A percentile compares a stretch with the other conserved stretches of the same genome.
phyloP scores from a whole-genome alignment of 305 asterid species.

The Solanum aculeatissimum region DNA sequence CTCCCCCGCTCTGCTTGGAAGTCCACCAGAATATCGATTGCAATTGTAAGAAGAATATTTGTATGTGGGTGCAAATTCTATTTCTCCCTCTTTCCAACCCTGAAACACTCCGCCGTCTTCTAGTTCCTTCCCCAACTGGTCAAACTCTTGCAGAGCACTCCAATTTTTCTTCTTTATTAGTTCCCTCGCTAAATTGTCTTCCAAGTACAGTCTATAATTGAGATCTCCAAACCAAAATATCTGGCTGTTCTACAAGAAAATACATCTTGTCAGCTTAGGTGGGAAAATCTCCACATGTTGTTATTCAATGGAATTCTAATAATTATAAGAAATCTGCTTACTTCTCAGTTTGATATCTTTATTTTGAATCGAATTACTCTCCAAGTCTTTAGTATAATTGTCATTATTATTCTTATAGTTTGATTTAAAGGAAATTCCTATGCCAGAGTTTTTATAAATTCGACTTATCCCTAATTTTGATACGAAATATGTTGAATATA shows the following conservation, averaged over 20 bases:
- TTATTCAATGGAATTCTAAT: not conserved
- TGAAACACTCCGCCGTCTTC: slow-evolving; percentile 77
- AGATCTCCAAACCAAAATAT: slow-evolving; percentile 97
- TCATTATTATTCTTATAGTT: not conserved
- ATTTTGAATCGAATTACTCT: not conserved
- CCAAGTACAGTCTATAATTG: slow-evolving; percentile 78
- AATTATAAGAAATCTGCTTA: not conserved
- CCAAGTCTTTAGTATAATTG: not conserved
- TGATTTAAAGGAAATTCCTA: not conserved
- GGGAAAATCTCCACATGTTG: not conserved
- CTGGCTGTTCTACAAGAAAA: slow-evolving; percentile 52
- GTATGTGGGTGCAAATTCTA: slow-evolving; percentile 90
- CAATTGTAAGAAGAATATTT: slow-evolving; percentile 66
- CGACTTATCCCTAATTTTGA: not conserved
- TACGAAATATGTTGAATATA: not conserved
- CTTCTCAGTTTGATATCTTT: not conserved
- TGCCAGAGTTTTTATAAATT: not conserved
- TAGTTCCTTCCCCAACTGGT: slow-evolving; percentile 69
- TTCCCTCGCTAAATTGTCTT: slow-evolving; percentile 71
- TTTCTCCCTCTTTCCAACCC: slow-evolving; percentile 88
- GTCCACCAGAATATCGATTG: slow-evolving; percentile 79
- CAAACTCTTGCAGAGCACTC: slow-evolving; percentile 64
- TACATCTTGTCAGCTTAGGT: not conserved
- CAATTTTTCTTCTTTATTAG: slow-evolving; percentile 59
- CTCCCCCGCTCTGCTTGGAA: slow-evolving; percentile 64